Conservation (phyloP, 129 eudicot genomes). For the Flaveria robusta region DNA sequence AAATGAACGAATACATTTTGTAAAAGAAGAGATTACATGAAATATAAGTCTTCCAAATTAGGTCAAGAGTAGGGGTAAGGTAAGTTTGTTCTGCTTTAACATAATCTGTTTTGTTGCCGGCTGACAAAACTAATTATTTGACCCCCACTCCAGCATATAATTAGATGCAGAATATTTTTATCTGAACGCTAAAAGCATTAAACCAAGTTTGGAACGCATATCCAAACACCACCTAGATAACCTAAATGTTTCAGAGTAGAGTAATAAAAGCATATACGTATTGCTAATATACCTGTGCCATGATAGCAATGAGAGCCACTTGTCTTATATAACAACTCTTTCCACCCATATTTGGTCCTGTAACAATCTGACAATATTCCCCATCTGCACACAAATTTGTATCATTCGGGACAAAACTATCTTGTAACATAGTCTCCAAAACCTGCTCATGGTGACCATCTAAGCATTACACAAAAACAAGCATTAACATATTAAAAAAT, state of each 20-base stretch:
- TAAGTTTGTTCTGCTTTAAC: background rate
- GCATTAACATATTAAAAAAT: background rate
- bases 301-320: constrained; percentile 90
- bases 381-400: constrained; percentile 65
- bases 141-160: background rate
- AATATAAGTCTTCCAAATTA: background rate
- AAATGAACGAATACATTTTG: background rate
- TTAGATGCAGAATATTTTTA: background rate
- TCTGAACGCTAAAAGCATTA: background rate
- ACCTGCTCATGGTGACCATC: constrained; percentile 50
- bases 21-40: background rate
- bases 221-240: background rate
- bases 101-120: background rate
- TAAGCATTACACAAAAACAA: constrained; percentile 15
- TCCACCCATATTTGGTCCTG: constrained; percentile 99
- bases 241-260: background rate
- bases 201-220: background rate
- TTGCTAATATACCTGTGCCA: constrained; percentile 75
- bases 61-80: background rate
- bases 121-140: too few species aligned
- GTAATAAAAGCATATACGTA: background rate
- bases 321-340: constrained; percentile 98
- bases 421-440: constrained; percentile 69
- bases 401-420: constrained; percentile 84
- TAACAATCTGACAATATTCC: constrained; percentile 82